Conservation (phyloP, 2,329 filamentous ascomycete genomes). For the Colletotrichum endophyticum region DNA sequence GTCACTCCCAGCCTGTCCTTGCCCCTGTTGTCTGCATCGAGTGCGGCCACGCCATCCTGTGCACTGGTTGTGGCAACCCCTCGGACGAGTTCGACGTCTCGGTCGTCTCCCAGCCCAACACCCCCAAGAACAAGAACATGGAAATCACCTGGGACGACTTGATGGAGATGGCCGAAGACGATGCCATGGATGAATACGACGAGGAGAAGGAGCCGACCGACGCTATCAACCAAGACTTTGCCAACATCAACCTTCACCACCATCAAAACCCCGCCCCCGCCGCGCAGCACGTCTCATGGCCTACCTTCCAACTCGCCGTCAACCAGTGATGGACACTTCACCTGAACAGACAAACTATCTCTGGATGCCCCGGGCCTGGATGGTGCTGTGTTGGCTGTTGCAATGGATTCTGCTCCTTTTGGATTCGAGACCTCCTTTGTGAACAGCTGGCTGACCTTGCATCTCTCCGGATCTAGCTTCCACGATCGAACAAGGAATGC, state of each 20-base stretch:
- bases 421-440: conserved; percentile 20
- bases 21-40: conserved; percentile 45
- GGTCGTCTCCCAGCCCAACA: background rate
- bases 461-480: conserved; percentile 70
- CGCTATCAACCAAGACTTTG: conserved; percentile 1
- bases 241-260: background rate
- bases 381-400: conserved; percentile 10
- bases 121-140: background rate
- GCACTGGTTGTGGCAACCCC: conserved; percentile 40
- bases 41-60: conserved; percentile 51
- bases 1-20: conserved; percentile 55
- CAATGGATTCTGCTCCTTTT: conserved; percentile 22
- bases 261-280: background rate
- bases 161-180: conserved; percentile 29
- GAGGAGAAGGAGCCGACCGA: conserved; percentile 33
- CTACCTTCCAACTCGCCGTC: conserved; percentile 13
- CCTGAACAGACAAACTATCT: background rate
- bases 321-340: background rate
- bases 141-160: conserved; percentile 17
- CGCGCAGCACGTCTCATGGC: conserved; percentile 6
- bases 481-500: conserved; percentile 85
- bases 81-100: conserved; percentile 18
- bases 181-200: conserved; percentile 42
- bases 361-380: background rate
- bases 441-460: conserved; percentile 46